Base-by-base conservation (phyloP, 1,284 basidiomycete genomes). In the Heterobasidion occidentale region DNA sequence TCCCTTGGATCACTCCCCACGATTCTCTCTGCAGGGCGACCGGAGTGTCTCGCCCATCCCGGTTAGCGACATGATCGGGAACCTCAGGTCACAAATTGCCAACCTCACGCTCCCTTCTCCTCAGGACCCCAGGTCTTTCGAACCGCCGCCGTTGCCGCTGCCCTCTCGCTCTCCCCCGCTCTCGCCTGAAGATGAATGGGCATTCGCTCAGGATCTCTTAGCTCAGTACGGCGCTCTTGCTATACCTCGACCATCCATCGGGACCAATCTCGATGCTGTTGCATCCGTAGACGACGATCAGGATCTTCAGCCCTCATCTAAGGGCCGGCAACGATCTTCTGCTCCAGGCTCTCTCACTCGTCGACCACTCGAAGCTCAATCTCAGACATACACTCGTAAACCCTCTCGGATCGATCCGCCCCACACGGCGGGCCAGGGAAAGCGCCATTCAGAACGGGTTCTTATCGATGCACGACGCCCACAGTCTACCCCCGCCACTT, bases 11-110 rank as follows among this genome's bases (percentile, higher is more conserved):
- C 74, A 78, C 62, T 72, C 71, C n/a, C 72, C 79, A 11, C 64
- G 68, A 44, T 73, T 74, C 54, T 72, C 77, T 38, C n/a, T 59
- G 38, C 8, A 47, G 45, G 62, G 58, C 60, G 19, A 62, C 63
- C 44, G 45, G 61, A 19, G 60, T 20, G 63, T 62, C 35, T 65
- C 67, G 51, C 67, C 71, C 48, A 71, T 79, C 63, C 73, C 75
- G 38, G 71, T 86, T 34, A 68, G 75, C 53, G 76, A 77, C 42
- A 87, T 87, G 83, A 74, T 86, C 20, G 69, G 67, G 38, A 74
- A 75, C 45, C 61, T 72, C 8, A 62, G 66, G 8, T 64, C 65
- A n/a, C 68, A 64, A 58, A 64, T 59, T 14, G 68, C 59, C 57
- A 61, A 53, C 36, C 59, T 60, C 46, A 65, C 34, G 60, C 56